Evolutionary conservation across 352 stramenopile genomes (phyloP), one percentile per base, ranked within the genome.

Genomic region (Phytophthora nicotianae): DNA sequence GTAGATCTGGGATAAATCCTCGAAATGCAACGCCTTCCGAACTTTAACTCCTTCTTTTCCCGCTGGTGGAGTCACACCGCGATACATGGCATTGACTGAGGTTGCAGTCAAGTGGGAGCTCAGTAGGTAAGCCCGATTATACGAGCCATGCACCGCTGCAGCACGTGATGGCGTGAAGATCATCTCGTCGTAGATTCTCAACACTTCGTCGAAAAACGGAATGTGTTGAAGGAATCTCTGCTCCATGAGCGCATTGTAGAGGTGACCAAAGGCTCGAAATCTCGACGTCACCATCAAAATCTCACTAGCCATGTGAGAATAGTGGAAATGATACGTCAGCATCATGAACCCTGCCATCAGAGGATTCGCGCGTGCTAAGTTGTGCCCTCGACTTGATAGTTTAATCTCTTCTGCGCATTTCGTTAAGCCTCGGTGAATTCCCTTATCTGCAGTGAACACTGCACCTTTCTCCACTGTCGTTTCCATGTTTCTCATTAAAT

Each of bases 91-190:
- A 43, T 74, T 62, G 16, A 78, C 53, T 0, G 35, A 41, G 5
- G 35, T 41, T 41, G 16, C 35, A 20, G 35, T 41, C 35, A 41
- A 41, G 35, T 41, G 35, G 8, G 35, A 41, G 35, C 35, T 41
- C 7, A 41, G 35, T 11, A 41, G 8, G 35, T 41, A 41, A 11
- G 35, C 35, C 13, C 35, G 13, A 41, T 41, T 41, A 8, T 41
- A 41, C 5, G 35, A 41, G 3, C 35, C 35, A 41, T 41, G 35
- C 35, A 41, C 35, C n/a, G 35, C 35, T 20, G 35, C 10, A 41
- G 35, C 35, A 5, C 68, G 58, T 4, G 72, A 76, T 6, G 72
- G 62, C 3, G 65, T 70, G 38, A 81, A 81, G 5, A 78, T 63
- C 21, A 53, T 54, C 21, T 55, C 1, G 2, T 74, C 69, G 37